phyloP scores from a whole-genome alignment of 768 basidiomycete species.

The Hebeloma cylindrosporum region DNA sequence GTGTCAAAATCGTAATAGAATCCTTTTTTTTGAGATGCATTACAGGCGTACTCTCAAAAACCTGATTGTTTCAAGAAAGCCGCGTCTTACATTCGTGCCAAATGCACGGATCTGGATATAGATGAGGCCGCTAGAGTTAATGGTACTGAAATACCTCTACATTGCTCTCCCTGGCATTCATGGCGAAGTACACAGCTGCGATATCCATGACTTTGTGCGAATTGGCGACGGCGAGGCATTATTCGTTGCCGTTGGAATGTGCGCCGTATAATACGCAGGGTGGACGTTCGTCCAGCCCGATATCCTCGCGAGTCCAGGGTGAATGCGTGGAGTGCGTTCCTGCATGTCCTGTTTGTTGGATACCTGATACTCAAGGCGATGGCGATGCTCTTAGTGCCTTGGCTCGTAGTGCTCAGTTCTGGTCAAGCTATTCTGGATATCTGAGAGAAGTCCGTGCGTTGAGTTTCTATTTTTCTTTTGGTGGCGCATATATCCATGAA shows the following conservation, averaged over 20 bases:
- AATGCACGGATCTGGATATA: slow-evolving; percentile 58
- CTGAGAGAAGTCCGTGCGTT: slow-evolving; percentile 73
- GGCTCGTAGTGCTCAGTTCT: slow-evolving; percentile 78
- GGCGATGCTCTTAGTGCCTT: slow-evolving; percentile 68
- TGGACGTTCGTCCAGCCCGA: neutral
- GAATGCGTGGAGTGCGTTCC: slow-evolving; percentile 34
- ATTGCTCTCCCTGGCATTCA: neutral
- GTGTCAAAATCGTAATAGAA: neutral
- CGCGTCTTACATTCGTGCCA: slow-evolving; percentile 44
- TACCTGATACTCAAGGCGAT: neutral
- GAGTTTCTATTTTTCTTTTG: neutral
- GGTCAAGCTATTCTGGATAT: slow-evolving; percentile 86
- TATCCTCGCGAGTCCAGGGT: slow-evolving; percentile 32
- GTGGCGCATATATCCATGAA: slow-evolving; percentile 15
- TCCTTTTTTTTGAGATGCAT: slow-evolving; percentile 31
- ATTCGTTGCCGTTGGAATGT: slow-evolving; percentile 71
- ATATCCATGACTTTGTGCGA: slow-evolving; percentile 81
- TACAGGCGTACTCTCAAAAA: slow-evolving; percentile 43
- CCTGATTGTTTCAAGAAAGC: slow-evolving; percentile 67
- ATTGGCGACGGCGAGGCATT: slow-evolving; percentile 68
- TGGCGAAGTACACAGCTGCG: slow-evolving; percentile 45
- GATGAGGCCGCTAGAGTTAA: slow-evolving; percentile 60
- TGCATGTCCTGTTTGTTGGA: neutral
- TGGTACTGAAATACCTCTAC: slow-evolving; percentile 36
- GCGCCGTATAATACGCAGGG: slow-evolving; percentile 30